Evolutionary conservation across 2,329 filamentous ascomycete genomes (phyloP), one percentile per base, ranked within the genome.

Genomic region (Talaromyces sp.): DNA sequence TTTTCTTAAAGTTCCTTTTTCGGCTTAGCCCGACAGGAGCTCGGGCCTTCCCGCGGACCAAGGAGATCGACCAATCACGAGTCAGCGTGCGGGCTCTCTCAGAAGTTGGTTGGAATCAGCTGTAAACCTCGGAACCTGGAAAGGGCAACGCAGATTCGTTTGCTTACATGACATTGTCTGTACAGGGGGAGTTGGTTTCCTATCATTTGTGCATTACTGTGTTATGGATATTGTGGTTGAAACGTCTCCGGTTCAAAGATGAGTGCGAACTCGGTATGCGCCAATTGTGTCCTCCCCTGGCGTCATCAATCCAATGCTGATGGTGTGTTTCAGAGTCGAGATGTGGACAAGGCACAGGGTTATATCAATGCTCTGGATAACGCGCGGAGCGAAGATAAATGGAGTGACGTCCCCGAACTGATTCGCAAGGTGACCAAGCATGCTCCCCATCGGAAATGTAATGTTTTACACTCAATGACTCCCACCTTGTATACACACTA

Each of bases 401-500:
- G 94, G 94, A 81, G 85, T 64, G 85, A 89, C 31, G 83, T 97
- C 31, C 89, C 90, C 25, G 93, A 97, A 77, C 82, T 96, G 63
- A 87, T 94, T 67, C 86, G 93, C 72, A 99, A 99, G 76, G 83
- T 97, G 68, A 89, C 88, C 69, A 97, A 99, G 75, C 93, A 99
- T 81, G 89, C 91, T 66, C 88, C 91, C 40, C 84, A 89, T 61
- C 84, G 89, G 73, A 84, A 84, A 75, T 96, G 93, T 97, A 87
- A 70, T 61, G 46, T 57, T 48, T 43, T 53, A 48, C 50, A 33
- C 50, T 37, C 51, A 57, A 62, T 61, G 59, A 53, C 57, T 39
- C 54, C 53, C 53, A 54, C 45, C 31, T 57, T 45, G 59, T 31
- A 56, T 56, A 45, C 45, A 63, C 31, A 57, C 63, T 63, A 58